phyloP scores from a whole-genome alignment of 2,329 filamentous ascomycete genomes.

The Botrytis fabae region DNA sequence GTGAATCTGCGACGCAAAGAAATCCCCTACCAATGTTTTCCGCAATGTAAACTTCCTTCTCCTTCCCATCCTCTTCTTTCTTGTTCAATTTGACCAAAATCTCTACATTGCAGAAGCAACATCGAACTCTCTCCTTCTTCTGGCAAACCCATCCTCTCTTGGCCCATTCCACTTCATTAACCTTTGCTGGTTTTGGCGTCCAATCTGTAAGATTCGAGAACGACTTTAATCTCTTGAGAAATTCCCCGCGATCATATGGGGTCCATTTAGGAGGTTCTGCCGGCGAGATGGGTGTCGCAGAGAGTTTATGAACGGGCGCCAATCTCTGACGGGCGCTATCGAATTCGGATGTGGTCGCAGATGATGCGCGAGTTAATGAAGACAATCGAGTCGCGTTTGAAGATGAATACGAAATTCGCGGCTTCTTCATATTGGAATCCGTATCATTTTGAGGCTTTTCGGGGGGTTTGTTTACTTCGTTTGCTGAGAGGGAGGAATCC shows the following conservation, averaged over 20 bases:
- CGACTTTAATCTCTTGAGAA: conserved; percentile 77
- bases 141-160: conserved; percentile 89
- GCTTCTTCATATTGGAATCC: conserved; percentile 37
- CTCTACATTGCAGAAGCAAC: conserved; percentile 80
- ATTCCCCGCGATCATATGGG: conserved; percentile 80
- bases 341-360: not conserved
- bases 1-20: conserved; percentile 28
- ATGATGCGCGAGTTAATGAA: conserved; percentile 24
- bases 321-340: conserved; percentile 35
- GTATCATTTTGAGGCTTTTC: conserved; percentile 36
- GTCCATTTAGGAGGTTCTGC: conserved; percentile 67
- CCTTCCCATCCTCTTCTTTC: conserved; percentile 57
- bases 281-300: conserved; percentile 23
- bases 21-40: conserved; percentile 59
- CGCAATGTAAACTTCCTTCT: conserved; percentile 54
- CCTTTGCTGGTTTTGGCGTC: conserved; percentile 84
- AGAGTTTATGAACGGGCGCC: conserved; percentile 26
- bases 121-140: conserved; percentile 79
- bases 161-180: conserved; percentile 92
- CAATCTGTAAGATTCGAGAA: conserved; percentile 91
- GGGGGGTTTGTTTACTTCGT: conserved; percentile 43
- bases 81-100: conserved; percentile 76
- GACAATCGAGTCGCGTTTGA: conserved; percentile 22
- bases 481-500: conserved; percentile 45
- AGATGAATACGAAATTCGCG: conserved; percentile 33